Conservation (phyloP, 2,329 filamentous ascomycete species). For the Colletotrichum ledebouriae region DNA sequence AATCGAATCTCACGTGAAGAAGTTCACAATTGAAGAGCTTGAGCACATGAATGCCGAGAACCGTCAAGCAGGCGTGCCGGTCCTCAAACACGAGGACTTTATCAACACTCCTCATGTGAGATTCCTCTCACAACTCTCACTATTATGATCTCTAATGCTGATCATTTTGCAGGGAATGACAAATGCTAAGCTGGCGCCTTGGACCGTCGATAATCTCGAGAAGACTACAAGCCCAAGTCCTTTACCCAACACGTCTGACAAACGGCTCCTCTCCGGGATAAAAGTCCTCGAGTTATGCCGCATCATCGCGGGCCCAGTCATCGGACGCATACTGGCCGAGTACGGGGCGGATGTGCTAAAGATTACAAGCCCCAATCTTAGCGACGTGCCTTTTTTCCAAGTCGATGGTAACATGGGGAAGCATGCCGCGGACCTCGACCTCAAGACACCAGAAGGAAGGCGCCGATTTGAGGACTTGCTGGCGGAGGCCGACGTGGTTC, state of each 20-base stretch:
- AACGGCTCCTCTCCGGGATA: conserved; percentile 67
- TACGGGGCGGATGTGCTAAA: conserved; percentile 82
- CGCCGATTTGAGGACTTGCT: conserved; percentile 70
- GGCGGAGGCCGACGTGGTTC: conserved; percentile 73
- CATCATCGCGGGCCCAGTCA: conserved; percentile 81
- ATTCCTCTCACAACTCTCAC: neutral
- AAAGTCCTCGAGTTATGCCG: conserved; percentile 82
- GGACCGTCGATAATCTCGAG: conserved; percentile 66
- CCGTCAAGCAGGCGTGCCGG: conserved; percentile 71
- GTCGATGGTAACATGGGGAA: conserved; percentile 81
- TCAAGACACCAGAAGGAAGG: conserved; percentile 68
- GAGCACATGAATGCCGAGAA: conserved; percentile 69
- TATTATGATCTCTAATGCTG: conserved; percentile 44
- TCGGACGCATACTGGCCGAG: conserved; percentile 79
- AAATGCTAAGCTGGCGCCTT: conserved; percentile 58
- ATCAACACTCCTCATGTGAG: conserved; percentile 62
- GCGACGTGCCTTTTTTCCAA: conserved; percentile 80
- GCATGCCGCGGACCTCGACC: conserved; percentile 73
- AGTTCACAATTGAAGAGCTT: conserved; percentile 67
- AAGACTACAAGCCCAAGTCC: conserved; percentile 61
- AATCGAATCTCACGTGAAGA: conserved; percentile 71
- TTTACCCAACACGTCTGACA: conserved; percentile 47
- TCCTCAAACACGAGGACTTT: conserved; percentile 71
- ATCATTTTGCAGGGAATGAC: conserved; percentile 57
- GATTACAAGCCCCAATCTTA: conserved; percentile 75